Conservation (phyloP, 2,329 filamentous ascomycete genomes). For the Hymenoscyphus repandus region DNA sequence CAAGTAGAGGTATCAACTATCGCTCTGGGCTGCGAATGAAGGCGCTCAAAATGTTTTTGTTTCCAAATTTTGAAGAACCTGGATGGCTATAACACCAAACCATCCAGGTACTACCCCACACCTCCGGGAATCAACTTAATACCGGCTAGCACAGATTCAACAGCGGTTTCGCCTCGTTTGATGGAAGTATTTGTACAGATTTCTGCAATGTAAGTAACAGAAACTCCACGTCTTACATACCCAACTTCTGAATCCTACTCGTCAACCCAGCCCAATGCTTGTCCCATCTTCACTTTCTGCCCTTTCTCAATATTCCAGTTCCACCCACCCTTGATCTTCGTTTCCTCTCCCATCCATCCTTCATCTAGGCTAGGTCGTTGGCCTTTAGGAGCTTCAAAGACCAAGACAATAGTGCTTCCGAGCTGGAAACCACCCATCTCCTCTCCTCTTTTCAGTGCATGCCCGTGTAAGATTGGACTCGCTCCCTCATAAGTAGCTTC, state of each 20-base stretch:
- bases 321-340: constrained; percentile 63
- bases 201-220: neutral
- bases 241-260: constrained; percentile 30
- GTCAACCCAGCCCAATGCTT: constrained; percentile 73
- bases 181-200: too few species aligned
- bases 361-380: constrained; percentile 51
- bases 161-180: too few species aligned
- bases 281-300: constrained; percentile 81
- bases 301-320: constrained; percentile 84
- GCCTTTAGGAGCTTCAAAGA: constrained; percentile 86
- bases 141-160: too few species aligned
- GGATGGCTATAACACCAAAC: too few species aligned
- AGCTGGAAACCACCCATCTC: constrained; percentile 99
- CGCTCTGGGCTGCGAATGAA: neutral
- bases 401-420: constrained; percentile 88
- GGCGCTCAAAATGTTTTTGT: too few species aligned
- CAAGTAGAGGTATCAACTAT: neutral
- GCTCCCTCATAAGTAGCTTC: constrained; percentile 85
- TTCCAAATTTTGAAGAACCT: too few species aligned
- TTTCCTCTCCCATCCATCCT: constrained; percentile 49
- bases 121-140: too few species aligned
- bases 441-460: constrained; percentile 80
- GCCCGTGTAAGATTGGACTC: constrained; percentile 71
- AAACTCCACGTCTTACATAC: neutral
- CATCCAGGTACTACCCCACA: too few species aligned